phyloP scores from a whole-genome alignment of 163 green algal genomes.

The Scenedesmus sp. region DNA sequence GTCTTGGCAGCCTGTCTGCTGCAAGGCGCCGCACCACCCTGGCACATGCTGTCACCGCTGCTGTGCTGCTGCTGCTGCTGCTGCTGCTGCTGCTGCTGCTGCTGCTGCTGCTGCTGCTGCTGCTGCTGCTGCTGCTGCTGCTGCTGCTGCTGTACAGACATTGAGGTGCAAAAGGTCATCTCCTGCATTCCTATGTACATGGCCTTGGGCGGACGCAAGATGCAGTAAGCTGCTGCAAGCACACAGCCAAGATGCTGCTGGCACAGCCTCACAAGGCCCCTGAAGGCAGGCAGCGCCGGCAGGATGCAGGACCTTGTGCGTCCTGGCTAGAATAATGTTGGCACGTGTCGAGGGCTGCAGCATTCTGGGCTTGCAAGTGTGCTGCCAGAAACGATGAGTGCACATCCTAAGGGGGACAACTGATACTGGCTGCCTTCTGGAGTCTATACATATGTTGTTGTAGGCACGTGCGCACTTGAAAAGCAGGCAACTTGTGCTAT shows the following conservation, averaged over 20 bases:
- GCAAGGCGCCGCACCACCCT: background rate
- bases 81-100: too few relatives aligned
- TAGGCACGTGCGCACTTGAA: too few relatives aligned
- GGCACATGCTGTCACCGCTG: too few relatives aligned
- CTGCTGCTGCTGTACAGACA: constrained; percentile 28
- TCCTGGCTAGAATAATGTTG: background rate
- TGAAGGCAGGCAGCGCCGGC: background rate
- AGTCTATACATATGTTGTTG: too few relatives aligned
- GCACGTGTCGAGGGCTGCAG: too few relatives aligned
- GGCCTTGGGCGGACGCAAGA: background rate
- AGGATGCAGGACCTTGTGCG: too few relatives aligned
- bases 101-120: constrained; percentile 34
- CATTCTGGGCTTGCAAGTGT: too few relatives aligned
- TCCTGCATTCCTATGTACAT: background rate
- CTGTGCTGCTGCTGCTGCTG: too few relatives aligned
- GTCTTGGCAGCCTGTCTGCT: background rate
- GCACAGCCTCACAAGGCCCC: background rate
- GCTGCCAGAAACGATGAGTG: background rate
- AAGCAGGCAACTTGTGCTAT: too few relatives aligned
- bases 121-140: constrained; percentile 6
- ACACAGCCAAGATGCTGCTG: background rate
- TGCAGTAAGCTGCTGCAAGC: background rate
- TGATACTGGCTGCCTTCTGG: background rate
- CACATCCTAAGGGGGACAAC: background rate
- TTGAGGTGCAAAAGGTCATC: constrained; percentile 42